Base-by-base conservation (phyloP, 108 stramenopile species). In the Skeletonema menzelii region DNA sequence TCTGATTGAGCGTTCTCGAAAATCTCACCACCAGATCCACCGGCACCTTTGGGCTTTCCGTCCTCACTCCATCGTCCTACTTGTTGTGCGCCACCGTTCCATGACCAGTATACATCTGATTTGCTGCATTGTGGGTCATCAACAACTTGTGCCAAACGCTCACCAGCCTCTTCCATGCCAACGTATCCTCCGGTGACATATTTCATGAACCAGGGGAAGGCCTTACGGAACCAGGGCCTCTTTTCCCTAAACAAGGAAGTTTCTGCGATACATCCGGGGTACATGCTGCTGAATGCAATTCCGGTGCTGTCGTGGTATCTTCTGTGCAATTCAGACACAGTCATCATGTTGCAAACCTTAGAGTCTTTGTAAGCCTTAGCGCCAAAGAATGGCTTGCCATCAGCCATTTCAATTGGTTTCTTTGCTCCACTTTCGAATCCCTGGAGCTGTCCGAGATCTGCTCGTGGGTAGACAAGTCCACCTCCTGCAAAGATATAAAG, bases 361-460 rank as follows among this genome's bases (percentile, higher is more conserved):
- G 91, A 85, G 67, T 98, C 98, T 72, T 98, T 98, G 91, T 98
- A 98, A n/a, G 97, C 96, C 87, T 98, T 95, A 61, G 95, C 95
- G 15, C 95, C 97, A 77, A 92, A 89, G 80, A 95, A 97, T 4
- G 87, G 87, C 80, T 95, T 95, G 27, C 94, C 95, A 72, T 97
- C 95, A n/a, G 87, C 89, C 97, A 97, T 96, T 67, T 88, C 49
- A 65, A 95, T 71, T 17, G 92, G 93, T 15, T 90, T 76, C 65
- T 84, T 88, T 15, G 80, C 84, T 56, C 94, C 95, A 30, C 68
- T 55, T 49, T 87, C 88, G 57, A 97, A 86, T 37, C 97, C 97
- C 59, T 82, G 59, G 27, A 98, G 82, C 24, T 95, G 81, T 60
- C 97, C 97, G 38, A 98, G 92, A 81, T 96, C 92, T 3, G 97